A percentile compares a stretch with the other conserved stretches of the same genome.
These are phyloP conservation scores for Aspergillus thermomutatus DNA, from an alignment of 2,329 filamentous ascomycete species.

Conservation along the genomic window DNA sequence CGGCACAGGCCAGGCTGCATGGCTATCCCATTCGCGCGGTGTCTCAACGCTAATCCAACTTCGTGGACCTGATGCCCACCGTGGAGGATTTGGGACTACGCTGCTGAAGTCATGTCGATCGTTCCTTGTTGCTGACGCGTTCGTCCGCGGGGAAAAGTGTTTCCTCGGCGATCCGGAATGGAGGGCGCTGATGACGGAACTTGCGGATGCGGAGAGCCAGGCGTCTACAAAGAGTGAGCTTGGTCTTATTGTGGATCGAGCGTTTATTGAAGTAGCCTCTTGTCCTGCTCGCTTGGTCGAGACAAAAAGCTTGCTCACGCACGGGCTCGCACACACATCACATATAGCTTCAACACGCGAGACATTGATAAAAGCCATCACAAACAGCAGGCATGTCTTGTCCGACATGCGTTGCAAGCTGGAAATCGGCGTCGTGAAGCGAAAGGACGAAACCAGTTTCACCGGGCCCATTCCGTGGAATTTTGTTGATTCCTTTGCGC, in stretches of 20 bases:
- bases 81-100: not conserved
- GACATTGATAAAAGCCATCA: not conserved
- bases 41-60: slow-evolving; percentile 3
- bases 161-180: slow-evolving; percentile 1
- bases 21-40: slow-evolving; percentile 6
- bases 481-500: slow-evolving; percentile 9
- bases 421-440: slow-evolving; percentile 1
- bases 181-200: not conserved
- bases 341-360: not conserved
- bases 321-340: not conserved
- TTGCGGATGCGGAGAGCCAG: not conserved
- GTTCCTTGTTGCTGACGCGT: slow-evolving; percentile 2
- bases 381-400: not conserved
- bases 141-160: slow-evolving; percentile 3
- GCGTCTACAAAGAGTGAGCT: not conserved
- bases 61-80: not conserved
- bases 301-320: not conserved
- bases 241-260: slow-evolving; percentile 3
- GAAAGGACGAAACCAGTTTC: not conserved
- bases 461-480: slow-evolving; percentile 7
- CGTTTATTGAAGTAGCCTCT: slow-evolving; percentile 1
- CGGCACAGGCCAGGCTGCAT: not conserved
- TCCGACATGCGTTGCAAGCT: not conserved
- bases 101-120: slow-evolving; percentile 4
- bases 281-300: not conserved